A percentile compares a stretch with the other conserved stretches of the same genome.
phyloP scores from a whole-genome alignment of 177 flowering plant genomes.

The Vitis hybrid region DNA sequence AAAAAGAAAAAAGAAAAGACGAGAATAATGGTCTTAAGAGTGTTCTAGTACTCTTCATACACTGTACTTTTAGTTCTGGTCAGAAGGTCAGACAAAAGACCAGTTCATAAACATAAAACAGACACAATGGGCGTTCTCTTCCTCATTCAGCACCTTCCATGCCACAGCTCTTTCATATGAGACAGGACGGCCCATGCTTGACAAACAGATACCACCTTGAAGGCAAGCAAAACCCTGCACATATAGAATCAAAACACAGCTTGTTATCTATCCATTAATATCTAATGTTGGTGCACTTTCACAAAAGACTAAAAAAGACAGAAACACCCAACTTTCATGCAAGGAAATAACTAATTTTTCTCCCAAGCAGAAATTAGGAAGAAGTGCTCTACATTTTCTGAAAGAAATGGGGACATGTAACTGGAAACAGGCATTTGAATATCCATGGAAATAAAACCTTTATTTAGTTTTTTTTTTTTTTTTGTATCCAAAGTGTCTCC shows the following conservation, averaged over 20 bases:
- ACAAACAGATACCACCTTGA: slow-evolving; percentile 74
- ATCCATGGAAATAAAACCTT: too few relatives aligned
- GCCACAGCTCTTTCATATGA: slow-evolving; percentile 88
- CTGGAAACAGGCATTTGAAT: too few relatives aligned
- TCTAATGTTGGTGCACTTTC: background rate
- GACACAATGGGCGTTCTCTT: slow-evolving; percentile 84
- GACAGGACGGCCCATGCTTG: slow-evolving; percentile 94
- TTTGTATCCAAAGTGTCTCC: too few relatives aligned
- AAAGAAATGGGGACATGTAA: too few relatives aligned
- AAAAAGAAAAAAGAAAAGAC: slow-evolving; percentile 1
- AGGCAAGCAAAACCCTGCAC: slow-evolving; percentile 77
- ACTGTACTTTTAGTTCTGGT: background rate
- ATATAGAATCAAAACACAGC: background rate
- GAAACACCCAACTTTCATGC: too few relatives aligned
- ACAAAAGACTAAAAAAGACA: background rate
- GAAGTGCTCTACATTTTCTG: too few relatives aligned
- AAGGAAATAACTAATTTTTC: background rate
- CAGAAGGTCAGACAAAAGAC: slow-evolving; percentile 65
- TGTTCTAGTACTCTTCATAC: background rate
- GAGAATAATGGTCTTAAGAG: slow-evolving; percentile 1
- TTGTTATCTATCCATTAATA: background rate
- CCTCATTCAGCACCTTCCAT: slow-evolving; percentile 90
- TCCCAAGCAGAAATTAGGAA: background rate
- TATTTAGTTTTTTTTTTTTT: too few relatives aligned
- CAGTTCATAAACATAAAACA: slow-evolving; percentile 89